phyloP scores from a whole-genome alignment of 257 asterid genomes.

The Solanum paucissectum region DNA sequence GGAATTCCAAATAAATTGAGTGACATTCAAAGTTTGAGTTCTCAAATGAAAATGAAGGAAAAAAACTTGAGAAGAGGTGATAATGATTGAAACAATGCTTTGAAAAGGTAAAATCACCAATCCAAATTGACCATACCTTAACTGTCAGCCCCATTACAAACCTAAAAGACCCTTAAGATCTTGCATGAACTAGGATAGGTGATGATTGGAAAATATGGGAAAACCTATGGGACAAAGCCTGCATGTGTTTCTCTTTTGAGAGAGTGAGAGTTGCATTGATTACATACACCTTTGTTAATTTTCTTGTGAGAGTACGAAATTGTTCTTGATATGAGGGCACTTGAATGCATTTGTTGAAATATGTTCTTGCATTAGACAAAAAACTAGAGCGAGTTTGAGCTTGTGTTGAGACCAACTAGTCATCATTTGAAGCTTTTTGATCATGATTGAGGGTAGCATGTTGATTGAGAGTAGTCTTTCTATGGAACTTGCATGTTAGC shows the following conservation, averaged over 20 bases:
- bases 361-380: neutral
- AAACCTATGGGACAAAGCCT: neutral
- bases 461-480: neutral
- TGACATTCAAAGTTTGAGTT: neutral
- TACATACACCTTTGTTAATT: neutral
- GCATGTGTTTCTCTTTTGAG: neutral
- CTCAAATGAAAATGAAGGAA: neutral
- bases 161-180: neutral
- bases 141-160: neutral
- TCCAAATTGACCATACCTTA: neutral
- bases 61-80: neutral
- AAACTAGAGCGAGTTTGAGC: neutral
- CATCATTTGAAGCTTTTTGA: neutral
- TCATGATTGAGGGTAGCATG: neutral
- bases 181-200: neutral
- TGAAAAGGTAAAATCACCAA: neutral
- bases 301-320: neutral
- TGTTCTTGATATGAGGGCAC: neutral
- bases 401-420: neutral
- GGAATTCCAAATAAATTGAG: too few species aligned
- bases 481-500: neutral
- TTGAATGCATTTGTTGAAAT: neutral
- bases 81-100: too few species aligned
- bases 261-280: neutral
- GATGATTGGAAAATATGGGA: neutral